A percentile compares a stretch with the other conserved stretches of the same genome.
Evolutionary conservation across 2,329 filamentous ascomycete species (phyloP).

Genomic region (Venturia carpophila): DNA sequence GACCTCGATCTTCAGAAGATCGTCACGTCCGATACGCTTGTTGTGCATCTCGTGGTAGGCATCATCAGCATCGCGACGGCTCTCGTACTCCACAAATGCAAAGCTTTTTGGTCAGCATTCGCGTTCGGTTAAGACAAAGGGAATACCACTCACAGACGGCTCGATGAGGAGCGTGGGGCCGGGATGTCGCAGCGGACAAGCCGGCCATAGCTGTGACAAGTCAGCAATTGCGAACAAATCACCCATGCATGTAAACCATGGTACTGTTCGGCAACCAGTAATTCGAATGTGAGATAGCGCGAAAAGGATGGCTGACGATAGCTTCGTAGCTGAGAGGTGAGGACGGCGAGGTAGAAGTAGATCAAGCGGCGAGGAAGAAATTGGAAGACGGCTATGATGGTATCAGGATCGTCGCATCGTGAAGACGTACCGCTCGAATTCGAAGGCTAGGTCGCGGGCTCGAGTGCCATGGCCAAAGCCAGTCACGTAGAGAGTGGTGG

Average conservation of each 20-base stretch:
- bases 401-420: conserved; percentile 31
- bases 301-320: conserved; percentile 11
- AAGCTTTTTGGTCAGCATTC: conserved; percentile 50
- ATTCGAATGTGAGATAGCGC: background rate
- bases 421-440: conserved; percentile 99
- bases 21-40: conserved; percentile 93
- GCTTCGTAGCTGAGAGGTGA: conserved; percentile 19
- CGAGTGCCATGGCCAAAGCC: conserved; percentile 98
- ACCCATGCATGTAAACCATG: conserved; percentile 5
- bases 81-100: conserved; percentile 98
- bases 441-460: conserved; percentile 98
- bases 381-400: conserved; percentile 31
- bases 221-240: conserved; percentile 10
- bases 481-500: conserved; percentile 94
- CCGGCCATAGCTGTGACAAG: conserved; percentile 69
- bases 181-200: conserved; percentile 98
- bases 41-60: conserved; percentile 99
- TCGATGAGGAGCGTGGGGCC: conserved; percentile 84
- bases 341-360: conserved; percentile 21
- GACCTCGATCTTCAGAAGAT: conserved; percentile 96
- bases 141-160: conserved; percentile 71
- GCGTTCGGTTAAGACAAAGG: conserved; percentile 18
- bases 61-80: conserved; percentile 94
- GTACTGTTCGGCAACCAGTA: background rate
- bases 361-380: conserved; percentile 19